Percentiles rank a stretch among this genome's conserved stretches.
phyloP scores from a whole-genome alignment of 306 rosid genomes.

The Datisca glomerata region DNA sequence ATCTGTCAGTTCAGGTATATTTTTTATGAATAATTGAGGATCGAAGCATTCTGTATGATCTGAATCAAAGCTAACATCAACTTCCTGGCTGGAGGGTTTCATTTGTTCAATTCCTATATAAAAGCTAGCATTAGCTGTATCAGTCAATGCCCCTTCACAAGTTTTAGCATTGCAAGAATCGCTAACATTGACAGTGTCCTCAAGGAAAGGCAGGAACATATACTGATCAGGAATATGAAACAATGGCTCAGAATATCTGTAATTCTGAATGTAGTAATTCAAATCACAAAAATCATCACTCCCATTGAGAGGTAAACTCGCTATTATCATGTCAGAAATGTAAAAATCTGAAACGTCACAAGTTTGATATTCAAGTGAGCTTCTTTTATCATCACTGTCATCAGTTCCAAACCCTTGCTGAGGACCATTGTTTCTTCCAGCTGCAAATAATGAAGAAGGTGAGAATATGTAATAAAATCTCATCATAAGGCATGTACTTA shows the following conservation, averaged over 20 bases:
- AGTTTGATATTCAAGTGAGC: slow-evolving; percentile 37
- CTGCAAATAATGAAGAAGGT: slow-evolving; percentile 1
- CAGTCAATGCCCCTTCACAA: slow-evolving; percentile 37
- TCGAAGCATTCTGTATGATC: slow-evolving; percentile 74
- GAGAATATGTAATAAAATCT: slow-evolving; percentile 8
- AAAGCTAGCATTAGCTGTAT: slow-evolving; percentile 42
- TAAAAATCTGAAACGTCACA: slow-evolving; percentile 86
- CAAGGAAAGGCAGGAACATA: slow-evolving; percentile 72
- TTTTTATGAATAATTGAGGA: slow-evolving; percentile 77
- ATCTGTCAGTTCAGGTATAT: slow-evolving; percentile 76
- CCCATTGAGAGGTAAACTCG: slow-evolving; percentile 58
- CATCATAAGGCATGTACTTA: background rate
- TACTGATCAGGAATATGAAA: slow-evolving; percentile 62
- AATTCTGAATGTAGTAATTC: slow-evolving; percentile 42
- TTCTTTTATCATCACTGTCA: slow-evolving; percentile 35
- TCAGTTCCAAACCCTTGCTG: slow-evolving; percentile 44
- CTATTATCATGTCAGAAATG: slow-evolving; percentile 87
- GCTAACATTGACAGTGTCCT: slow-evolving; percentile 47
- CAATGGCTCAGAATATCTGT: slow-evolving; percentile 39
- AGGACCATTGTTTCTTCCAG: slow-evolving; percentile 30
- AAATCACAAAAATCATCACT: slow-evolving; percentile 32
- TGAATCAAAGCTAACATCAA: slow-evolving; percentile 37
- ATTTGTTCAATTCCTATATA: slow-evolving; percentile 64
- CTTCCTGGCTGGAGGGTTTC: slow-evolving; percentile 53
- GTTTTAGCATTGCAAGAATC: slow-evolving; percentile 26